Evolutionary conservation across 2,329 filamentous ascomycete species (phyloP).

Genomic region (Polychaeton citri): DNA sequence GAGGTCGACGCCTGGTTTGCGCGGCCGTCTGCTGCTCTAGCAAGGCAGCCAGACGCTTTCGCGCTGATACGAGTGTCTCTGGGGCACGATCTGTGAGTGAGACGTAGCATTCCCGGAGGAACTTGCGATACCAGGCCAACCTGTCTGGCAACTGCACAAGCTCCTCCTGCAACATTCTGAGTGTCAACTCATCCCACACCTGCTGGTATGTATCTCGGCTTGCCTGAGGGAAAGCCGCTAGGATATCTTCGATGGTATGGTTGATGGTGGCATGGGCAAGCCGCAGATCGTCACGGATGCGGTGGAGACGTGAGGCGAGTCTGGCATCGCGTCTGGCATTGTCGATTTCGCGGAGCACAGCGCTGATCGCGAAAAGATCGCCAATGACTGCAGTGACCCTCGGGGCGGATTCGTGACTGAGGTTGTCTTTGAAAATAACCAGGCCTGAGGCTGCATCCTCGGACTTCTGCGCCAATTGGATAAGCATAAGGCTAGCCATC

Average conservation of each 20-base stretch:
- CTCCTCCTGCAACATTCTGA: conserved; percentile 33
- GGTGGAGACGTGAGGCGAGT: conserved; percentile 24
- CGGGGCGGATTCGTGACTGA: conserved; percentile 34
- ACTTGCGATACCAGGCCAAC: conserved; percentile 37
- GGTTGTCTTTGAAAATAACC: conserved; percentile 34
- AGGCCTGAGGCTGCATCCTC: conserved; percentile 41
- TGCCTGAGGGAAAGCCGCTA: conserved; percentile 30
- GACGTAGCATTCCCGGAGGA: conserved; percentile 26
- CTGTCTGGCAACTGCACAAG: conserved; percentile 33
- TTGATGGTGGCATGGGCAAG: conserved; percentile 36
- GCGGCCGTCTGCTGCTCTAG: neutral
- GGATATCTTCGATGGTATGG: conserved; percentile 39
- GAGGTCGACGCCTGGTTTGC: neutral
- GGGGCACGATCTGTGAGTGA: neutral
- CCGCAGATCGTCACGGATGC: conserved; percentile 34
- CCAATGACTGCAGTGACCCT: conserved; percentile 42
- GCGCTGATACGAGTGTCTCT: neutral
- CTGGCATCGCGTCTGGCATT: conserved; percentile 27
- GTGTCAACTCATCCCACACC: conserved; percentile 38
- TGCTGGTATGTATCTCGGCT: conserved; percentile 29
- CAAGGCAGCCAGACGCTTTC: neutral
- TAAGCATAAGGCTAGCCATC: conserved; percentile 10
- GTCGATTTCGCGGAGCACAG: conserved; percentile 35
- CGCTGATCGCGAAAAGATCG: conserved; percentile 41
- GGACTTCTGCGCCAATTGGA: conserved; percentile 32